These are phyloP conservation scores for Diutina neorugosa DNA, from an alignment of 1,139 yeast genomes.

Conservation along the genomic window DNA sequence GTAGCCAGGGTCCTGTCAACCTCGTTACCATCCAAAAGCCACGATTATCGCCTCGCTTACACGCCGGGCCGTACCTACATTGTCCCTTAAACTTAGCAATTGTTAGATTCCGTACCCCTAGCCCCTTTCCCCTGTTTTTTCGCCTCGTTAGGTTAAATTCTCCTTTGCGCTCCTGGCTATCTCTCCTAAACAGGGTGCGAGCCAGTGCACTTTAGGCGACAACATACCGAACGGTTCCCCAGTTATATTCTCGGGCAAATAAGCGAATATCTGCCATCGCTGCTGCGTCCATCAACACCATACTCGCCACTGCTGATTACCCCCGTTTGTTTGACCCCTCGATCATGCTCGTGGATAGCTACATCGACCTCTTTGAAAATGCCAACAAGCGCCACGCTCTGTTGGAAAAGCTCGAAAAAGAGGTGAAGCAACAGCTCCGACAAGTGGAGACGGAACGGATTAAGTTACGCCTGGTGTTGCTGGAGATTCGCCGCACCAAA, in stretches of 20 bases:
- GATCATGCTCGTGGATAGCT: background rate
- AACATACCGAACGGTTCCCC: background rate
- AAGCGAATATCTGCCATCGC: background rate
- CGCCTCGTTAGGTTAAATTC: background rate
- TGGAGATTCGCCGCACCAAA: constrained; percentile 1
- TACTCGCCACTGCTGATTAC: too few species aligned
- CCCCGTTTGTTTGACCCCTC: background rate
- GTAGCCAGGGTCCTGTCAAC: background rate
- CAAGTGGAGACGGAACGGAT: background rate
- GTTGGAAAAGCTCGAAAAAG: constrained; percentile 2
- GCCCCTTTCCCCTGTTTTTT: too few species aligned
- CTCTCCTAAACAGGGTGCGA: background rate
- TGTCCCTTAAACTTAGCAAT: too few species aligned
- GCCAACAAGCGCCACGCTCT: constrained; percentile 3
- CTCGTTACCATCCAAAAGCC: too few species aligned
- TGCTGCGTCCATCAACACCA: background rate
- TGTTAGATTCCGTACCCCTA: too few species aligned
- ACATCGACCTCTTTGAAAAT: constrained; percentile 3
- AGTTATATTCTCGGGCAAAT: background rate
- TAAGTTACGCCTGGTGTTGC: background rate
- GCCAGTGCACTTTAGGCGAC: background rate
- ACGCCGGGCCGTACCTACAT: too few species aligned
- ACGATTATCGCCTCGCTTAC: too few species aligned
- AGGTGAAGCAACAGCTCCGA: constrained; percentile 3
- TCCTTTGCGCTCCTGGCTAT: background rate